These are phyloP conservation scores for Tuber borchii DNA, from an alignment of 495 filamentous ascomycete species.

Conservation along the genomic window DNA sequence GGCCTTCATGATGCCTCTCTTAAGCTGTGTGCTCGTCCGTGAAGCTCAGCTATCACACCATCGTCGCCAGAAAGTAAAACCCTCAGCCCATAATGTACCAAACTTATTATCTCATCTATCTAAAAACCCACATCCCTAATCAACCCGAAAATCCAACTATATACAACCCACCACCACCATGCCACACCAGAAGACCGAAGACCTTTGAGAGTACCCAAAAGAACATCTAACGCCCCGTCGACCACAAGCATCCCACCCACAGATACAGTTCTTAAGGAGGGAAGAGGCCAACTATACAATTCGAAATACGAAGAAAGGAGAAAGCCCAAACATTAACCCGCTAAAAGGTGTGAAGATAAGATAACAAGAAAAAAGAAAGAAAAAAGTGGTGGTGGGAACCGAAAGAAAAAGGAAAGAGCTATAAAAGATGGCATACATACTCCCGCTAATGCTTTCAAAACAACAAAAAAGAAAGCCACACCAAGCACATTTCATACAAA, in stretches of 20 bases:
- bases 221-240: neutral
- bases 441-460: slow-evolving; percentile 32
- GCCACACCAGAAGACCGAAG: neutral
- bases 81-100: neutral
- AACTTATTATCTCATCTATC: neutral
- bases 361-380: neutral
- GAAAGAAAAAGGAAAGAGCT: slow-evolving; percentile 15
- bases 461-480: slow-evolving; percentile 5
- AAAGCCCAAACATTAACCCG: neutral
- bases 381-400: neutral
- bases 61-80: neutral
- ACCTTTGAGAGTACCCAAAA: neutral
- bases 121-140: neutral
- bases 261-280: neutral
- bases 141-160: neutral
- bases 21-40: neutral
- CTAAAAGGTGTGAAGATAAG: slow-evolving; percentile 8
- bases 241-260: neutral
- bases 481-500: slow-evolving; percentile 8
- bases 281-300: neutral
- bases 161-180: neutral
- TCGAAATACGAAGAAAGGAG: slow-evolving; percentile 10
- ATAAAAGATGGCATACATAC: slow-evolving; percentile 39
- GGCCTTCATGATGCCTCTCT: neutral
- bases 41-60: neutral